A percentile compares a stretch with the other conserved stretches of the same genome.
phyloP scores from a whole-genome alignment of 257 asterid genomes.

The Scutellaria baicalensis region DNA sequence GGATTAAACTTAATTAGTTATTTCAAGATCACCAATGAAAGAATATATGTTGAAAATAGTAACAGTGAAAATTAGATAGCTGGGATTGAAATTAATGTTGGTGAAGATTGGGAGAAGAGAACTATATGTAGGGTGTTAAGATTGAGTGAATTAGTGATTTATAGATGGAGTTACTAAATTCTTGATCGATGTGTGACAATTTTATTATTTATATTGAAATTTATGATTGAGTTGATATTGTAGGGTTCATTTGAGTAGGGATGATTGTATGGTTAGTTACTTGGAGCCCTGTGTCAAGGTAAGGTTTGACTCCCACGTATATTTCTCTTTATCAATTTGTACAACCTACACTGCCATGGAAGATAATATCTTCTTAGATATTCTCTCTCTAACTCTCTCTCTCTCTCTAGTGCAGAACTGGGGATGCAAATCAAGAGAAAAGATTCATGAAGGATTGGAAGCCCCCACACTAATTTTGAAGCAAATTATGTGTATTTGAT shows the following conservation, averaged over 20 bases:
- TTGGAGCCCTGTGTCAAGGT: constrained; percentile 29
- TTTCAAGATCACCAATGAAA: too few relatives aligned
- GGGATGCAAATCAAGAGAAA: too few relatives aligned
- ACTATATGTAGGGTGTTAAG: too few relatives aligned
- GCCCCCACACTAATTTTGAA: too few relatives aligned
- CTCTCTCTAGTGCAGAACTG: too few relatives aligned
- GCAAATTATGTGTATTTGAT: too few relatives aligned
- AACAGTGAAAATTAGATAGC: constrained; percentile 5
- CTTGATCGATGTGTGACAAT: background rate
- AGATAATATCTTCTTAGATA: background rate
- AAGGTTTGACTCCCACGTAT: constrained; percentile 19
- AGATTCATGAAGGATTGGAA: too few relatives aligned
- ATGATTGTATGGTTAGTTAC: constrained; percentile 12
- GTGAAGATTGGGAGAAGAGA: background rate
- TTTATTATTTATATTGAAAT: background rate
- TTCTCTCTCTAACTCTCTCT: too few relatives aligned
- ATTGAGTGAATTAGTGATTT: background rate
- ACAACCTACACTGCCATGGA: background rate
- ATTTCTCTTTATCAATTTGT: background rate
- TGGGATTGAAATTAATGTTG: background rate
- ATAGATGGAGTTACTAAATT: background rate
- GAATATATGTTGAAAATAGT: background rate
- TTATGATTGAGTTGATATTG: background rate
- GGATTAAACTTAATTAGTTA: too few relatives aligned
- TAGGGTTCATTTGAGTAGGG: background rate